phyloP scores from a whole-genome alignment of 345 rosid species.

The Trapa incisa region DNA sequence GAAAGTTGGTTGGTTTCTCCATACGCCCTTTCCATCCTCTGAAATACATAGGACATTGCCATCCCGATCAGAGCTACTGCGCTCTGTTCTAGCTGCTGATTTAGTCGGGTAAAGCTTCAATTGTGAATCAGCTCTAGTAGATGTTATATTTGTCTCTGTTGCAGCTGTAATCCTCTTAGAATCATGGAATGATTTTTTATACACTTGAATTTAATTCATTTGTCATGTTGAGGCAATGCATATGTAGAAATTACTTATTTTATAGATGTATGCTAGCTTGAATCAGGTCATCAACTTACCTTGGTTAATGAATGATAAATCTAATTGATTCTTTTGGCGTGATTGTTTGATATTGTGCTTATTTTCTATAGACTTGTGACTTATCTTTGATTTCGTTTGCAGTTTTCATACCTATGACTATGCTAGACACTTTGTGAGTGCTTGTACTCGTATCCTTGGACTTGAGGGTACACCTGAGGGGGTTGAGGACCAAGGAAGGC shows the following conservation, averaged over 20 bases:
- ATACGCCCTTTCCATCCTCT: conserved; percentile 98
- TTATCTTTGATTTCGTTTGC: conserved; percentile 10
- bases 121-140: neutral
- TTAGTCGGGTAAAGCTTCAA: conserved; percentile 68
- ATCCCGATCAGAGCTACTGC: conserved; percentile 86
- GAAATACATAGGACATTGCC: conserved; percentile 98
- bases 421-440: conserved; percentile 97
- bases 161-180: neutral
- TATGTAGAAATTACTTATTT: neutral
- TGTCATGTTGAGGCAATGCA: neutral
- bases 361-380: neutral
- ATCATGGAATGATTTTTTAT: neutral
- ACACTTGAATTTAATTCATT: neutral
- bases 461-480: conserved; percentile 99
- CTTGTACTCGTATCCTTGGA: conserved; percentile 98
- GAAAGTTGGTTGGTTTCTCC: conserved; percentile 99
- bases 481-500: conserved; percentile 93
- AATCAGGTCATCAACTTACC: neutral
- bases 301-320: neutral
- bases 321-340: neutral
- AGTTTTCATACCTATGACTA: conserved; percentile 98
- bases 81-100: conserved; percentile 95
- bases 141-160: neutral
- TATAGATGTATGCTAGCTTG: neutral
- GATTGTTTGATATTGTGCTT: neutral